Evolutionary conservation across 805 yeast genomes (phyloP).

Genomic region (Yarrowia sp.): DNA sequence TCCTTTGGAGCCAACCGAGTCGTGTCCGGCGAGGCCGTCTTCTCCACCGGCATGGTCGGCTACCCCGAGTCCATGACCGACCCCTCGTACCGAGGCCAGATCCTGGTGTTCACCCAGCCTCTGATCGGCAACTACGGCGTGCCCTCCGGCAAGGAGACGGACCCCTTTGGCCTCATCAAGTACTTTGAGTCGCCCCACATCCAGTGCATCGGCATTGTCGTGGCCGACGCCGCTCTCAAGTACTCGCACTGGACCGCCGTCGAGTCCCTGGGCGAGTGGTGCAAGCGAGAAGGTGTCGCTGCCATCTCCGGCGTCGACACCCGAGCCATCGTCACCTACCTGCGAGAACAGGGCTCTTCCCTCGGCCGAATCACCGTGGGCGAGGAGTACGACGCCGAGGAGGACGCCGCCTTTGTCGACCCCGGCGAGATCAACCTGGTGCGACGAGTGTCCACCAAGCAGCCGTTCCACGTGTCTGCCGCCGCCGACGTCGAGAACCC

Average conservation of each 20-base stretch:
- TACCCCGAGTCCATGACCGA: constrained; percentile 99
- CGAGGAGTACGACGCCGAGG: constrained; percentile 89
- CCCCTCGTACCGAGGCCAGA: constrained; percentile 97
- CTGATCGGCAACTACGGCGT: constrained; percentile 98
- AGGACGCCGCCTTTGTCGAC: constrained; percentile 87
- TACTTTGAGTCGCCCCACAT: constrained; percentile 90
- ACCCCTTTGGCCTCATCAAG: constrained; percentile 82
- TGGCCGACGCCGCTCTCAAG: constrained; percentile 91
- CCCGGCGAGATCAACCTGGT: constrained; percentile 91
- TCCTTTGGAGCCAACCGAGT: constrained; percentile 96
- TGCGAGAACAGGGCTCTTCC: constrained; percentile 96
- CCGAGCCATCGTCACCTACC: constrained; percentile 86
- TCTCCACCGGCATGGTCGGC: constrained; percentile 96
- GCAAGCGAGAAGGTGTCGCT: constrained; percentile 94
- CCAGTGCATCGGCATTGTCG: constrained; percentile 96
- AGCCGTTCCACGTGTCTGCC: constrained; percentile 87
- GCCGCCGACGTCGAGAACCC: constrained; percentile 53
- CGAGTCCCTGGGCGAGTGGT: constrained; percentile 93
- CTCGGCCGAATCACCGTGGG: constrained; percentile 89
- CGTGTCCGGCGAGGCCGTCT: constrained; percentile 96
- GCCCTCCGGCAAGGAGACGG: constrained; percentile 81
- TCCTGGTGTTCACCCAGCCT: constrained; percentile 95
- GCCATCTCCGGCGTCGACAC: constrained; percentile 98
- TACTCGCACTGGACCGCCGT: constrained; percentile 99
- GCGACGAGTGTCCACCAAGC: constrained; percentile 91